Percentiles rank a stretch among this genome's conserved stretches.
Conservation (phyloP, 164 flowering plant genomes). For the Cinnamomum chago region DNA sequence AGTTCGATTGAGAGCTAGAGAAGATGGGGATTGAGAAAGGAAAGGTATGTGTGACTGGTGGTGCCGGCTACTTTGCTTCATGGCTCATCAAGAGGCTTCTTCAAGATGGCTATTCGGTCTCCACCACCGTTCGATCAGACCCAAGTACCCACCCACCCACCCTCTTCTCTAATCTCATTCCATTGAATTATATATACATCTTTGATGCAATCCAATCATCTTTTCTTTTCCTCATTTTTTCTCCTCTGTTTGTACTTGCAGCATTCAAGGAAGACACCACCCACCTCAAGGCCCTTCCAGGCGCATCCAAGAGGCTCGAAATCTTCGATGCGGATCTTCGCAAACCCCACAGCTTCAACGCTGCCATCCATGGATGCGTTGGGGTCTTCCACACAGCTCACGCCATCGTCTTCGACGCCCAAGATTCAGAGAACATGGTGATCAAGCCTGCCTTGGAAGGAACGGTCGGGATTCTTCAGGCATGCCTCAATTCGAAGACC, state of each 20-base stretch:
- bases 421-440: constrained; percentile 1
- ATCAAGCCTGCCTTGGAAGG: constrained; percentile 22
- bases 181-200: not conserved
- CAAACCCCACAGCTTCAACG: constrained; percentile 15
- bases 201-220: not conserved
- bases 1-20: not conserved
- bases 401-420: constrained; percentile 11
- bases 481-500: constrained; percentile 32
- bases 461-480: constrained; percentile 28
- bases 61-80: constrained; percentile 32
- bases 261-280: constrained; percentile 20
- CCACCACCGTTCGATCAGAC: constrained; percentile 34
- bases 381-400: constrained; percentile 30
- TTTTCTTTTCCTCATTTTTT: not conserved
- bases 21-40: constrained; percentile 13
- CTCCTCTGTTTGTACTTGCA: not conserved
- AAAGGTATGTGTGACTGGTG: constrained; percentile 51
- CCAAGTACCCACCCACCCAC: constrained; percentile 20
- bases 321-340: constrained; percentile 26
- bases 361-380: constrained; percentile 13
- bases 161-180: not conserved
- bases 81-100: constrained; percentile 31
- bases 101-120: constrained; percentile 29
- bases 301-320: constrained; percentile 23
- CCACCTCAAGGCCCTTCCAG: constrained; percentile 20